These are phyloP conservation scores for Teratosphaeriaceae sp. DNA, from an alignment of 2,329 filamentous ascomycete species.

Conservation along the genomic window DNA sequence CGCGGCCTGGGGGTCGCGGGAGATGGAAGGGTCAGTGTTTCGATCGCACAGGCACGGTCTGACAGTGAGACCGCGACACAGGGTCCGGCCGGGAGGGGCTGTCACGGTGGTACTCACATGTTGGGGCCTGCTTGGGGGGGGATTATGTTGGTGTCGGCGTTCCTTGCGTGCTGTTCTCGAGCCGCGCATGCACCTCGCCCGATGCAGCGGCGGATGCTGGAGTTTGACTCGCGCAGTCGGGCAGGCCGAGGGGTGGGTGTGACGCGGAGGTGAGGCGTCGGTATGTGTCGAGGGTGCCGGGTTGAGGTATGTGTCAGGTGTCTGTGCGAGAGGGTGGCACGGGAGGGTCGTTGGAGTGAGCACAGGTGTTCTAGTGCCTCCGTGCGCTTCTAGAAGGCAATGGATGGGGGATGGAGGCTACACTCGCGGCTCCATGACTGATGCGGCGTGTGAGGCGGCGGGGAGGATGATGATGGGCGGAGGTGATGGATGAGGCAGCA, in stretches of 20 bases:
- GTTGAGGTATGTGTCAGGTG: not conserved
- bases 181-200: slow-evolving; percentile 3
- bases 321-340: not conserved
- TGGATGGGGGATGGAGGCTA: not conserved
- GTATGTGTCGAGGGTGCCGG: not conserved
- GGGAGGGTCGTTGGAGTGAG: too few species aligned
- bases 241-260: not conserved
- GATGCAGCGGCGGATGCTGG: slow-evolving; percentile 2
- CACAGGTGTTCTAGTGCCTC: too few species aligned
- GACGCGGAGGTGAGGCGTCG: not conserved
- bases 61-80: slow-evolving; percentile 22
- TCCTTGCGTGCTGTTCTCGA: slow-evolving; percentile 3
- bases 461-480: not conserved
- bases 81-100: too few species aligned
- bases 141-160: not conserved
- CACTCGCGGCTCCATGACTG: too few species aligned
- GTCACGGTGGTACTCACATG: slow-evolving; percentile 23
- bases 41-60: slow-evolving; percentile 19
- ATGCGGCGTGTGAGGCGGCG: not conserved
- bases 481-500: not conserved
- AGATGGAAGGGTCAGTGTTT: slow-evolving; percentile 17
- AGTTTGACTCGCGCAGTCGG: not conserved
- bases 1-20: slow-evolving; percentile 55
- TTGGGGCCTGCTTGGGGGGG: slow-evolving; percentile 4
- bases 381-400: slow-evolving; percentile 1